Evolutionary conservation across 108 stramenopile genomes (phyloP), one percentile per base, ranked within the genome.

Genomic region (Pseudonitzschia delicatissima): DNA sequence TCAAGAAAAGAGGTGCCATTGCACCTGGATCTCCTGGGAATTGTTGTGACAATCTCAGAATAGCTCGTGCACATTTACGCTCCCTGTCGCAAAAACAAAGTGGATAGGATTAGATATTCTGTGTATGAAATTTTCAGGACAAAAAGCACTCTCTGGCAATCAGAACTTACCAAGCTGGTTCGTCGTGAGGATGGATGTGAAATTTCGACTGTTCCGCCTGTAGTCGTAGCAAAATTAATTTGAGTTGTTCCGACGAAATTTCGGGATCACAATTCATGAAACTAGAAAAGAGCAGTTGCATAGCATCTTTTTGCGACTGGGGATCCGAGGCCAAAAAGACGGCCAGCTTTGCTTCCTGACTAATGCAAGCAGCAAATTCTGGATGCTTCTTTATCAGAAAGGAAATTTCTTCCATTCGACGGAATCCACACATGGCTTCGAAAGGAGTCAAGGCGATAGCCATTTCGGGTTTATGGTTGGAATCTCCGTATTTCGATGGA

Each of bases 381-480:
- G 94, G 93, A 71, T 94, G 87, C 68, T 85, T 82, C 48, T 87
- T 80, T 28, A 95, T 67, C 44, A 84, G 67, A 13, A 78, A 64
- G 7, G 87, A 73, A 67, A 96, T 89, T 50, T 94, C 92, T 61
- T 83, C 76, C n/a, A 95, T 45, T 7, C 78, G 81, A 37, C 96
- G 95, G 67, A 98, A 98, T n/a, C 96, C 96, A 75, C 92, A 92
- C 92, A 98, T 91, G 49, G 92, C 97, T 71, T 96, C 93, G 61
- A 99, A 97, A 55, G 77, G 77, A n/a, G 94, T 96, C 42, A 99
- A 66, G 2, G 98, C 97, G 61, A 98, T 93, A 50, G 97, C 98
- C 95, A 99, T 95, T 81, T 99, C 99, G 0, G 99, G 99, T 69
- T 99, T 99, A 85, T 99, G 99, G 76, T 98, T 98, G 37, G 87